Base-by-base conservation (phyloP, 192 early-diverging fungal genomes). In the Podila clonocystis region DNA sequence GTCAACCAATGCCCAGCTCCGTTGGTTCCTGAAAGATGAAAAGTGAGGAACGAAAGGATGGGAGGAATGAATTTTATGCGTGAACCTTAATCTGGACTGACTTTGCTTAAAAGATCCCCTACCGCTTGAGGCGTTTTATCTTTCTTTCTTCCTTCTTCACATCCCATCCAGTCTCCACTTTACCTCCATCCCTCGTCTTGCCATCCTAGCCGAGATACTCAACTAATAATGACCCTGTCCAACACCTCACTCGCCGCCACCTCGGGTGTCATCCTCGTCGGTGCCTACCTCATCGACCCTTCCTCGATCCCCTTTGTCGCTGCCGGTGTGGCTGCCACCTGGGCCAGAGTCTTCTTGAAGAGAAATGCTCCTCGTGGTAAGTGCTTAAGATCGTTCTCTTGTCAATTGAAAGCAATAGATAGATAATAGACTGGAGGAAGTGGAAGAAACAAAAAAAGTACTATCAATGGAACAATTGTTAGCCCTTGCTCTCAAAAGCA, bases 241-340 rank as follows among this genome's bases (percentile, higher is more conserved):
- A 72, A 73, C 70, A 61, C 69, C 20, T 58, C 50, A 50, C 63
- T 75, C 50, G 68, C 58, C 33, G 74, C 68, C 22, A 58, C 50
- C 68, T 75, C 80, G 24, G 63, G 68, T 50, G 20, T 62, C 55
- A 63, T 82, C 26, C 67, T 74, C 58, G 45, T 55, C 34, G 80
- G 73, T 34, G 67, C 80, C 12, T 74, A 74, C 68, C n/a, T 82
- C 30, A 29, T 70, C 62, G 79, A 75, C 66, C 50, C 67, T 22
- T 48, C 48, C 20, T 38, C 68, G 5, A 12, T 82, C 19, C 77
- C 77, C 26, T 73, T 68, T 28, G 67, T 72, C 11, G 68, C 63
- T 50, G 73, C 73, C n/a, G 80, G 80, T 72, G 68, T 82, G 2
- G 72, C 74, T 36, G 73, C 69, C 65, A 68, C 80, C 58, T 82